Evolutionary conservation across 2,329 filamentous ascomycete species (phyloP).

Genomic region (Aureobasidium sp.): DNA sequence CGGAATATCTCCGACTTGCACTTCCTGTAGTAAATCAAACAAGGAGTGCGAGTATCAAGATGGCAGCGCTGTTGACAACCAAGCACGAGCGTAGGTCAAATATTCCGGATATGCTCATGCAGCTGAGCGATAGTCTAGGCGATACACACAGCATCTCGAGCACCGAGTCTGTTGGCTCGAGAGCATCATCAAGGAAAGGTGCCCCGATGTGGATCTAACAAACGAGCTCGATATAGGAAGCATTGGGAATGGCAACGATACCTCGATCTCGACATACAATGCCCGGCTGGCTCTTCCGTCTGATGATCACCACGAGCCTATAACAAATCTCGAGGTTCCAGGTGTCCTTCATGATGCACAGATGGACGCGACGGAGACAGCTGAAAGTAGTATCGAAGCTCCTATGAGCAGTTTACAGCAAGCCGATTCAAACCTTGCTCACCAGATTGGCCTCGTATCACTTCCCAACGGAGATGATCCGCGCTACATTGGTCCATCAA

Average conservation of each 20-base stretch:
- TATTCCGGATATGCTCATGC: background rate
- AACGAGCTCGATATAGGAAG: background rate
- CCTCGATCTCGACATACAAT: background rate
- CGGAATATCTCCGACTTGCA: background rate
- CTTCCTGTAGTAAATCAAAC: background rate
- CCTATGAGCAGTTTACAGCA: background rate
- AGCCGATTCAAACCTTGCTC: background rate
- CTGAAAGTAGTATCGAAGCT: background rate
- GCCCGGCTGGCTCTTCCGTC: background rate
- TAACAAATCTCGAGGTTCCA: background rate
- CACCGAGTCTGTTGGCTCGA: background rate
- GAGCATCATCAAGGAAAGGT: background rate
- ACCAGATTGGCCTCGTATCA: conserved; percentile 4
- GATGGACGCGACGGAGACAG: background rate
- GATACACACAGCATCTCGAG: background rate
- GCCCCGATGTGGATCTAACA: background rate
- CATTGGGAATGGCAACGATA: background rate
- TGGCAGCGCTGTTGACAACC: background rate
- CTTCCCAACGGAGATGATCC: conserved; percentile 2
- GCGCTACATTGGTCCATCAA: conserved; percentile 1
- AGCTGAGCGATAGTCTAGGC: background rate
- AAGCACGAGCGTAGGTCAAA: background rate
- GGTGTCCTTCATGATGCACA: background rate
- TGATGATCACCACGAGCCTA: background rate
- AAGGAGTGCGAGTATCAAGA: background rate